These are phyloP conservation scores for Anaeromyces robustus DNA, from an alignment of 192 early-diverging fungal species.

Conservation along the genomic window DNA sequence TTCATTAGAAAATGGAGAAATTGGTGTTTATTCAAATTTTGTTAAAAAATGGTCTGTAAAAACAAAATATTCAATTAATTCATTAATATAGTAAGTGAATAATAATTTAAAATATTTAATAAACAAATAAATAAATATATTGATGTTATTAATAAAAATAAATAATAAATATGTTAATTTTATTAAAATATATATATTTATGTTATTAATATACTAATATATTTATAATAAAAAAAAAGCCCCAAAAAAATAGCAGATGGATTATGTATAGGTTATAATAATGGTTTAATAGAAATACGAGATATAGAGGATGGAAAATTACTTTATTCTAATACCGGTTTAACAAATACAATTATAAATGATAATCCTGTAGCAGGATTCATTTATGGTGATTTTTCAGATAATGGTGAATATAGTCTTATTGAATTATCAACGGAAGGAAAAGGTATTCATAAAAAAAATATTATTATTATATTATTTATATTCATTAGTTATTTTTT, in stretches of 20 bases:
- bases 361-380: neutral
- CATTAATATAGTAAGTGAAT: neutral
- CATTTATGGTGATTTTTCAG: neutral
- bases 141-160: too few species aligned
- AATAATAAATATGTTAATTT: too few species aligned
- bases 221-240: too few species aligned
- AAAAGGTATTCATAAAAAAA: neutral
- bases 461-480: too few species aligned
- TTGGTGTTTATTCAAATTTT: neutral
- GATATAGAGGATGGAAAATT: neutral
- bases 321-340: neutral
- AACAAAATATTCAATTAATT: neutral
- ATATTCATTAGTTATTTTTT: too few species aligned
- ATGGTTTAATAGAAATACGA: neutral
- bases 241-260: neutral
- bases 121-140: too few species aligned
- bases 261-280: neutral
- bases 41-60: neutral
- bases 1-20: neutral
- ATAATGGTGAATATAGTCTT: neutral
- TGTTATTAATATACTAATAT: too few species aligned
- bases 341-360: neutral
- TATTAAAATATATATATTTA: too few species aligned
- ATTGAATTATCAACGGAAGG: neutral
- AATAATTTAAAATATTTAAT: too few species aligned